A percentile compares a stretch with the other conserved stretches of the same genome.
phyloP scores from a whole-genome alignment of 495 filamentous ascomycete genomes.

The Clavariopsis aquatica region DNA sequence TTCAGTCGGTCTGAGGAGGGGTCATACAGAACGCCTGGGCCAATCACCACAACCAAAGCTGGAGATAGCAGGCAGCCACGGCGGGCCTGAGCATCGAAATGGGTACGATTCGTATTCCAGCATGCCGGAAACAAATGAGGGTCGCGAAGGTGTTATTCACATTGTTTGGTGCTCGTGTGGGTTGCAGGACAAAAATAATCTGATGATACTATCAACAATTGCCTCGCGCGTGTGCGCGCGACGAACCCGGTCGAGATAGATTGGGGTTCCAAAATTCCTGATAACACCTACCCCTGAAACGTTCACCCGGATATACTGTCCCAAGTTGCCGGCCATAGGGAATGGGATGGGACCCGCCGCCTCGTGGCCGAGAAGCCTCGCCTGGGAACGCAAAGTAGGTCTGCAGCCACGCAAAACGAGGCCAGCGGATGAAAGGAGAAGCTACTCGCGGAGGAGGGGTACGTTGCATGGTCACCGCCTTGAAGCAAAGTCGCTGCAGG shows the following conservation, averaged over 20 bases:
- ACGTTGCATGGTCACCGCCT: background rate
- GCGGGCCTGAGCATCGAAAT: background rate
- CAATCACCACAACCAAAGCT: background rate
- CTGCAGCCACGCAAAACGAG: background rate
- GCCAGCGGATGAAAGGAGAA: background rate
- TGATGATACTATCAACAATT: background rate
- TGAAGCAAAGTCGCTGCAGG: background rate
- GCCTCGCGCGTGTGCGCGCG: background rate
- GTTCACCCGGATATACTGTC: background rate
- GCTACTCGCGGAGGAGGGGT: background rate
- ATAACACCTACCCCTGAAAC: background rate
- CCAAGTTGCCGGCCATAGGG: background rate
- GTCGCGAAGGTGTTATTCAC: background rate
- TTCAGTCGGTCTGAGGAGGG: background rate
- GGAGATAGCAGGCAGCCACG: constrained; percentile 15
- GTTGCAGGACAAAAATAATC: background rate
- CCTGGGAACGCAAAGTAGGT: background rate
- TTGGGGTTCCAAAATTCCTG: background rate
- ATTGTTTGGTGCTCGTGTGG: background rate
- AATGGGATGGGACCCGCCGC: background rate
- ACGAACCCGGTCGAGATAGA: background rate
- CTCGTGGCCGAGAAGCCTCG: background rate
- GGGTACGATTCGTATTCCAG: background rate
- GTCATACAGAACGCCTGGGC: background rate
- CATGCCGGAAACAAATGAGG: background rate